Conservation (phyloP, 2,329 filamentous ascomycete species). For the Cladobotryum mycophilum region DNA sequence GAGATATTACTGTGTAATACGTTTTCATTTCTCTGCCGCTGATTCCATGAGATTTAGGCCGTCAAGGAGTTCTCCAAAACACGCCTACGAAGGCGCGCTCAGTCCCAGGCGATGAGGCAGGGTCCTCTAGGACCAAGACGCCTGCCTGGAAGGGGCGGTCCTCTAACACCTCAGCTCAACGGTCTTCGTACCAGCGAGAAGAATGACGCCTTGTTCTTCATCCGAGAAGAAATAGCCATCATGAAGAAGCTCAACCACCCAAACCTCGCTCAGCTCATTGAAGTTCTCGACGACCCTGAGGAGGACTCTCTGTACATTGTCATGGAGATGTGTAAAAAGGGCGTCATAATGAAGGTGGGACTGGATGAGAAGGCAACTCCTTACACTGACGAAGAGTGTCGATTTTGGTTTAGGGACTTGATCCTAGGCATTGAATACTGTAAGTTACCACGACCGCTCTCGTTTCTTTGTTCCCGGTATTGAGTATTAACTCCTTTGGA, state of each 20-base stretch:
- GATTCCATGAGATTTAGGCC: slow-evolving; percentile 49
- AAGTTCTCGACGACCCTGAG: slow-evolving; percentile 90
- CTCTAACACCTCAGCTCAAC: slow-evolving; percentile 22
- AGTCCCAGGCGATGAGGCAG: slow-evolving; percentile 72
- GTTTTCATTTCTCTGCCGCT: no score
- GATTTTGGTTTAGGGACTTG: slow-evolving; percentile 90
- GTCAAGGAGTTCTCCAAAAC: slow-evolving; percentile 98
- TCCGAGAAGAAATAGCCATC: slow-evolving; percentile 93
- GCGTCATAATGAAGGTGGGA: slow-evolving; percentile 92
- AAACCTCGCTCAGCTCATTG: slow-evolving; percentile 87
- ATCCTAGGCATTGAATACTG: slow-evolving; percentile 91
- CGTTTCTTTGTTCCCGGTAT: background rate
- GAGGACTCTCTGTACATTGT: slow-evolving; percentile 99
- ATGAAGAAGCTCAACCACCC: slow-evolving; percentile 98
- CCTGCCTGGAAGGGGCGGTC: slow-evolving; percentile 17
- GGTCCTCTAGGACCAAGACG: slow-evolving; percentile 32
- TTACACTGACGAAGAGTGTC: slow-evolving; percentile 74
- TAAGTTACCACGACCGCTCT: slow-evolving; percentile 37
- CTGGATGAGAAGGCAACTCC: slow-evolving; percentile 77
- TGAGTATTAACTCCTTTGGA: slow-evolving; percentile 11
- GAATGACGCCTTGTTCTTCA: slow-evolving; percentile 69
- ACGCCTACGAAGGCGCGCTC: slow-evolving; percentile 78
- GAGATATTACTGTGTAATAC: slow-evolving; percentile 30
- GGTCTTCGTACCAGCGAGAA: slow-evolving; percentile 48
- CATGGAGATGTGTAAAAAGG: slow-evolving; percentile 97